phyloP scores from a whole-genome alignment of 2,329 filamentous ascomycete species.

The Paraphoma sp. region DNA sequence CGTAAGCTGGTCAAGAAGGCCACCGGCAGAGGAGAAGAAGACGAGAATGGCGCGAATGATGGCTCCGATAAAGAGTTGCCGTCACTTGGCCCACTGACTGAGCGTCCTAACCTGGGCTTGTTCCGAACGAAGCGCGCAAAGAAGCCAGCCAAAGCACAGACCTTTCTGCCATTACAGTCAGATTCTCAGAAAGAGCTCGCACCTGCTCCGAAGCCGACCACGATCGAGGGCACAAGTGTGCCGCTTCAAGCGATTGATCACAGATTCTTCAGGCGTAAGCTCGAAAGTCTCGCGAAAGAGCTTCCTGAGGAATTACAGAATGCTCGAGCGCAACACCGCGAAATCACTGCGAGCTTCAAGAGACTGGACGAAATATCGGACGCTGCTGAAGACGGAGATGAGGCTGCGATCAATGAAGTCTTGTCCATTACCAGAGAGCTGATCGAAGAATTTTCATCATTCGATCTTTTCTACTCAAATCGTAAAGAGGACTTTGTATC shows the following conservation, averaged over 20 bases:
- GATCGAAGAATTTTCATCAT: constrained; percentile 66
- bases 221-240: constrained; percentile 37
- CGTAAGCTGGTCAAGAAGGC: constrained; percentile 34
- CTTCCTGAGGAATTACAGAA: constrained; percentile 52
- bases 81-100: constrained; percentile 20
- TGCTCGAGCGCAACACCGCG: constrained; percentile 42
- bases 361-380: constrained; percentile 52
- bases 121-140: constrained; percentile 32
- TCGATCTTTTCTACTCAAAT: constrained; percentile 63
- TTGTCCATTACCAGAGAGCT: constrained; percentile 65
- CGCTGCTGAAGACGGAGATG: constrained; percentile 57
- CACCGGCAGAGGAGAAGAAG: constrained; percentile 22
- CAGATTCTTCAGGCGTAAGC: constrained; percentile 35
- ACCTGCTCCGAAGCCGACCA: constrained; percentile 16
- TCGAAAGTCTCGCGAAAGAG: constrained; percentile 33
- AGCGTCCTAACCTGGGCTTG: constrained; percentile 37
- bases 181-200: constrained; percentile 7
- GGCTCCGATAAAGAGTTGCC: constrained; percentile 20
- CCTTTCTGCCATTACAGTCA: constrained; percentile 37
- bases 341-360: constrained; percentile 50
- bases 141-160: constrained; percentile 28
- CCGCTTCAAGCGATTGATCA: constrained; percentile 37
- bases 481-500: constrained; percentile 52
- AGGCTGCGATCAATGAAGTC: constrained; percentile 61
- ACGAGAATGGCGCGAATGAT: constrained; percentile 23